Evolutionary conservation across 2,329 filamentous ascomycete species (phyloP).

Genomic region (Pseudonectria buxi): DNA sequence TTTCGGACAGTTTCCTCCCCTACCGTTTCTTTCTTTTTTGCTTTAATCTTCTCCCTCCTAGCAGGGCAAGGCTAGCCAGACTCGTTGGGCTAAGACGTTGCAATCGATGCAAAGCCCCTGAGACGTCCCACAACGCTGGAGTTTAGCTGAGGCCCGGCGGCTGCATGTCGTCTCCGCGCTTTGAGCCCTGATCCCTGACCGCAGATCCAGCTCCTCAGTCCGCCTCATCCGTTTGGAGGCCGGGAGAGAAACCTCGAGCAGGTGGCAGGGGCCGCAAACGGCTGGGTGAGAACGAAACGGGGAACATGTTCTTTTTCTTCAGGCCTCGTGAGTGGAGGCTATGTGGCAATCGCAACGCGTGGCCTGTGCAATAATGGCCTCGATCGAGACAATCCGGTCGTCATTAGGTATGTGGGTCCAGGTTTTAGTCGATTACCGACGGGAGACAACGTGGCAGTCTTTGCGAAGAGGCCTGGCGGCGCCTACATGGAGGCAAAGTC

Average conservation of each 20-base stretch:
- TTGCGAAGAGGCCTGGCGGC: slow-evolving; percentile 9
- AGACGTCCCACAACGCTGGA: slow-evolving; percentile 7
- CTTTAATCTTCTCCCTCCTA: too few species aligned
- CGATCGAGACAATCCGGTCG: too few species aligned
- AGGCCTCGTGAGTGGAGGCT: slow-evolving; percentile 12
- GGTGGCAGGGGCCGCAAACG: slow-evolving; percentile 9
- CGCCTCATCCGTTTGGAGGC: slow-evolving; percentile 13
- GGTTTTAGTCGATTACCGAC: slow-evolving; percentile 10
- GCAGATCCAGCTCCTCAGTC: slow-evolving; percentile 20
- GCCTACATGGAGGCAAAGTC: slow-evolving; percentile 8
- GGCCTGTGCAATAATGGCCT: too few species aligned
- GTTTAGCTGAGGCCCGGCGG: slow-evolving; percentile 8
- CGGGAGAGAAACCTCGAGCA: slow-evolving; percentile 8
- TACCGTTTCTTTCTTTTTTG: too few species aligned
- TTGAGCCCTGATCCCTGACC: slow-evolving; percentile 18
- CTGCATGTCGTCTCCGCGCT: slow-evolving; percentile 1
- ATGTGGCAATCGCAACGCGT: slow-evolving; percentile 18
- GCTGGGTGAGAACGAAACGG: slow-evolving; percentile 10
- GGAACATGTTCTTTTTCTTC: slow-evolving; percentile 17
- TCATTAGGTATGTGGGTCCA: too few species aligned
- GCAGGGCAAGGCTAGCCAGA: too few species aligned
- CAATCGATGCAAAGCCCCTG: slow-evolving; percentile 5
- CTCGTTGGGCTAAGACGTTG: too few species aligned
- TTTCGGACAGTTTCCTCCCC: too few species aligned
- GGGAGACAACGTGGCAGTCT: slow-evolving; percentile 18